These are phyloP conservation scores for Citrus medica DNA, from an alignment of 345 rosid genomes.

Conservation along the genomic window DNA sequence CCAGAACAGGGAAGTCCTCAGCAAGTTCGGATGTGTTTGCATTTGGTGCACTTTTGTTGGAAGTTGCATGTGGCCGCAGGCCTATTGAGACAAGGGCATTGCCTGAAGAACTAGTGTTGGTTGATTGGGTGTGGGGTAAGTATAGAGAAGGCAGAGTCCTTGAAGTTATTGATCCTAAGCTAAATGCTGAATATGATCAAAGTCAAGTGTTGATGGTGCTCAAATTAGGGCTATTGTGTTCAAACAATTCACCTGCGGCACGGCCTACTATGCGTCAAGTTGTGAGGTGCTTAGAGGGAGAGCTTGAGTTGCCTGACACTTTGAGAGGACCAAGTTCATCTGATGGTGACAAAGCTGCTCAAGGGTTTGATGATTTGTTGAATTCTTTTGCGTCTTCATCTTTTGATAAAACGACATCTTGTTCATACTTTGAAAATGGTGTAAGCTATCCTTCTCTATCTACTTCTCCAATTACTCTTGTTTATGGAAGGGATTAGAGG, in stretches of 20 bases:
- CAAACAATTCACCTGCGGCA: slow-evolving; percentile 41
- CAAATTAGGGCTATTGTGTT: slow-evolving; percentile 76
- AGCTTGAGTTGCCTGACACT: slow-evolving; percentile 33
- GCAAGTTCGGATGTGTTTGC: slow-evolving; percentile 78
- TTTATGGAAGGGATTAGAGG: slow-evolving; percentile 3
- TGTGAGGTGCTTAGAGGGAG: slow-evolving; percentile 61
- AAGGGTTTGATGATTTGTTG: slow-evolving; percentile 34
- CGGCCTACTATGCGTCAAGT: slow-evolving; percentile 80
- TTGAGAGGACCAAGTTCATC: slow-evolving; percentile 13
- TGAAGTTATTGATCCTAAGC: slow-evolving; percentile 49
- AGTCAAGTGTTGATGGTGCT: slow-evolving; percentile 46
- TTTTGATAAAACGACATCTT: slow-evolving; percentile 25
- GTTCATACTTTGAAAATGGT: slow-evolving; percentile 19
- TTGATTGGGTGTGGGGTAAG: slow-evolving; percentile 79
- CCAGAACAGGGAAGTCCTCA: slow-evolving; percentile 78
- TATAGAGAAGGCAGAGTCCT: slow-evolving; percentile 47
- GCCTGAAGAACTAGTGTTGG: slow-evolving; percentile 74
- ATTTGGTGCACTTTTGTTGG: slow-evolving; percentile 85
- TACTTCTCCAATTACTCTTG: slow-evolving; percentile 33
- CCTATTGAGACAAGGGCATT: slow-evolving; percentile 72
- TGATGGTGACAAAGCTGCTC: not conserved
- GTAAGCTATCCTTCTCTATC: slow-evolving; percentile 28
- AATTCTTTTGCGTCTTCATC: slow-evolving; percentile 36
- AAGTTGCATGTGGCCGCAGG: slow-evolving; percentile 77
- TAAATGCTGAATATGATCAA: slow-evolving; percentile 43